These are phyloP conservation scores for Jaltomata sinuosa DNA, from an alignment of 257 asterid species.

Conservation along the genomic window DNA sequence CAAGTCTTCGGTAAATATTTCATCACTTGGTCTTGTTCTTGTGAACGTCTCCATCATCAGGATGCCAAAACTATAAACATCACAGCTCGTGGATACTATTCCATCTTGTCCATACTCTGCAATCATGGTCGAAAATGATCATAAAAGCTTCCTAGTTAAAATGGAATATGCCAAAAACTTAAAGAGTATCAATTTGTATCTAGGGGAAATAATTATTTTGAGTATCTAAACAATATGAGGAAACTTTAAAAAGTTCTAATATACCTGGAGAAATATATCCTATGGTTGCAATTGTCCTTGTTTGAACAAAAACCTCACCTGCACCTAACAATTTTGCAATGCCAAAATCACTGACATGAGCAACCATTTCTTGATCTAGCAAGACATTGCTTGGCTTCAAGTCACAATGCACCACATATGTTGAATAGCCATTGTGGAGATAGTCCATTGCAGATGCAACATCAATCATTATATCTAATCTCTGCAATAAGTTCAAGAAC, in stretches of 20 bases:
- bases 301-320: neutral
- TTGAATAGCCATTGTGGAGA: too few relatives aligned
- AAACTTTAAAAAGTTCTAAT: neutral
- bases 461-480: too few relatives aligned
- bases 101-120: neutral
- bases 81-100: neutral
- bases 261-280: neutral
- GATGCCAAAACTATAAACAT: too few relatives aligned
- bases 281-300: neutral
- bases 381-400: too few relatives aligned
- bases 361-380: too few relatives aligned
- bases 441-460: too few relatives aligned
- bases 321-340: too few relatives aligned
- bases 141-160: neutral
- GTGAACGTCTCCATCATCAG: neutral
- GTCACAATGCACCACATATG: too few relatives aligned
- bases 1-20: neutral
- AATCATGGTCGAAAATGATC: neutral
- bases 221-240: neutral
- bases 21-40: neutral
- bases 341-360: too few relatives aligned
- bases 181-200: neutral
- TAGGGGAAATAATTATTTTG: neutral
- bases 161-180: neutral
- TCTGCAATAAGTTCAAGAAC: too few relatives aligned